Base-by-base conservation (phyloP, 768 basidiomycete species). In the Lactarius quietus region DNA sequence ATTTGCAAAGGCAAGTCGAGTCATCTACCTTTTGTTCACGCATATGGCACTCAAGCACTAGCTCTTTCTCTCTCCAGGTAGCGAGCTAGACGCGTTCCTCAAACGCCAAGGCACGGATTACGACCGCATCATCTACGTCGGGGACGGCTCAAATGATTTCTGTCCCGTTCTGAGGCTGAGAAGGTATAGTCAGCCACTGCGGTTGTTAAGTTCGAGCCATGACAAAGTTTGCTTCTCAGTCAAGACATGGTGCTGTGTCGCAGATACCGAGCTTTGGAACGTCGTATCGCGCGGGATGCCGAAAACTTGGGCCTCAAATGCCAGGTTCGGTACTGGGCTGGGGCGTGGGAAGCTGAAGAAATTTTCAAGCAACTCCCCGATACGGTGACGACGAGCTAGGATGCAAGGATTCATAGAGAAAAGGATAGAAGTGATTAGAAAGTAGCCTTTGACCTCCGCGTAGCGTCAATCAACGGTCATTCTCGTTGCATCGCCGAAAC, bases 261-360 rank as follows among this genome's bases (percentile, higher is more conserved):
- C 66, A 85, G 80, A 55, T 82, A 83, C 75, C 86, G 90, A 62
- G 93, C 90, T 51, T 79, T 99, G 52, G 86, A 93, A 69, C 84
- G 80, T 70, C 85, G 93, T 36, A 93, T 98, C 69, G 79, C 80
- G 43, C 81, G 82, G 57, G 92, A 97, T 65, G 91, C 90, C 3
- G 71, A 80, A 51, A 75, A 74, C 41, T 76, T 77, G 14, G 91
- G 91, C 14, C 81, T 97, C 65, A 83, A 84, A 64, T 88, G 88
- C 70, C 74, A 86, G 61, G 83, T 95, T 64, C 80, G 85, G 70
- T 89, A 92, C 73, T 98, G 96, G 96, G 84, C 84, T 8, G 94
- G 93, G 41, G 95, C 95, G 52, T 98, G 96, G 96, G 93, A 98
- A 74, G 87, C 95, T 54, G 96, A 98, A 75, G 93, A 96, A 76